phyloP scores from a whole-genome alignment of 768 basidiomycete genomes.

The Fistulinella prunicolor region DNA sequence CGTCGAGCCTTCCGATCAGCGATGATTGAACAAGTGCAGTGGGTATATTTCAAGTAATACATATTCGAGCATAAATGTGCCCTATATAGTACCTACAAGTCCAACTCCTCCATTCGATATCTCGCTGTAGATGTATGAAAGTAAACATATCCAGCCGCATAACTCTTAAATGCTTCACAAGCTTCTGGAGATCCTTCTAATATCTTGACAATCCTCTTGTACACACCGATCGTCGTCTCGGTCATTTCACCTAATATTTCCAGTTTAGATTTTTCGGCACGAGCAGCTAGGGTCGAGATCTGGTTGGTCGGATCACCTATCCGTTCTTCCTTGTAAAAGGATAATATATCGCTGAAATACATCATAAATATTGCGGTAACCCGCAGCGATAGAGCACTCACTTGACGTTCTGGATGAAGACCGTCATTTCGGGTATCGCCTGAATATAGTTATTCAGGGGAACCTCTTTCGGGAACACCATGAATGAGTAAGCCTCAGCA shows the following conservation, averaged over 20 bases:
- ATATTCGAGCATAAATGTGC: too few relatives aligned
- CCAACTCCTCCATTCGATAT: neutral
- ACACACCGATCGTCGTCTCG: constrained; percentile 19
- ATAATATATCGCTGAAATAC: constrained; percentile 37
- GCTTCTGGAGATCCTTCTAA: constrained; percentile 7
- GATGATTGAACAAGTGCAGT: too few relatives aligned
- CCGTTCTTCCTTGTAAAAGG: constrained; percentile 42
- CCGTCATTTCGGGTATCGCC: constrained; percentile 36
- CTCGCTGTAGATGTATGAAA: neutral
- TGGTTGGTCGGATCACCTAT: constrained; percentile 35
- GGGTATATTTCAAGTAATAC: too few relatives aligned
- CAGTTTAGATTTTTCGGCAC: constrained; percentile 24
- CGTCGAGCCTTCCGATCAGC: too few relatives aligned
- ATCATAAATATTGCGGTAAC: neutral
- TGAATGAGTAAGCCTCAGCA: constrained; percentile 34
- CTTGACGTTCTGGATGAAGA: constrained; percentile 37
- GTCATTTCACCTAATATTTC: constrained; percentile 24
- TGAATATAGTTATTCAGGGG: constrained; percentile 36
- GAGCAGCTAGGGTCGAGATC: constrained; percentile 32
- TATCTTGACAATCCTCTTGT: constrained; percentile 18
- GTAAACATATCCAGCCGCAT: constrained; percentile 8
- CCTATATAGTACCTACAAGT: too few relatives aligned
- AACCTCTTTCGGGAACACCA: constrained; percentile 35
- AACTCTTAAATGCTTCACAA: constrained; percentile 2
- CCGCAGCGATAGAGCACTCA: constrained; percentile 16